These are phyloP conservation scores for Pseudopyricularia javanii DNA, from an alignment of 2,329 filamentous ascomycete species.

Conservation along the genomic window DNA sequence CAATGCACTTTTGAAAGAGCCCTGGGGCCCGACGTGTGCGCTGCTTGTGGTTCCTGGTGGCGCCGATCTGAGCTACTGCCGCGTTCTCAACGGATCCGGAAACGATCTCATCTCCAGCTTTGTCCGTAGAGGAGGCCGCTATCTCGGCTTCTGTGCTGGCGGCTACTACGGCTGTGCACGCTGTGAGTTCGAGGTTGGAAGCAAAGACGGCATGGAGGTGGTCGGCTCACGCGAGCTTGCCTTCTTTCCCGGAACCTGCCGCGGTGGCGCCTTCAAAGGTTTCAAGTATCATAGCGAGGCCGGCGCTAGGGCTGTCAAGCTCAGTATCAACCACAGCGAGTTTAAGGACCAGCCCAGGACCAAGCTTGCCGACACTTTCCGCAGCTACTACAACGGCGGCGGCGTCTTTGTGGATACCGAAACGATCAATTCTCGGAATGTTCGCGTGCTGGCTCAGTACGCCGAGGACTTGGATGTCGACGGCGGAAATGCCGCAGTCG, in stretches of 20 bases:
- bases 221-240: conserved; percentile 71
- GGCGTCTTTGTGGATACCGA: conserved; percentile 80
- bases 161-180: conserved; percentile 74
- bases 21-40: conserved; percentile 78
- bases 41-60: conserved; percentile 87
- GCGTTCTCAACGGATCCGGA: conserved; percentile 73
- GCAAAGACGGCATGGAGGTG: conserved; percentile 63
- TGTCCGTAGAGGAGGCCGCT: conserved; percentile 73
- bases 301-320: conserved; percentile 60
- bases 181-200: conserved; percentile 88
- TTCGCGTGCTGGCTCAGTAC: conserved; percentile 77
- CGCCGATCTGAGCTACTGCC: conserved; percentile 86
- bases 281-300: conserved; percentile 85
- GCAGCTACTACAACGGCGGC: conserved; percentile 86
- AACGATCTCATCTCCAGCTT: conserved; percentile 78
- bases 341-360: conserved; percentile 31
- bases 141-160: conserved; percentile 86
- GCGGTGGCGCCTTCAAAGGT: conserved; percentile 76
- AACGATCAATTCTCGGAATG: conserved; percentile 45
- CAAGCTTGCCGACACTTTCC: conserved; percentile 48
- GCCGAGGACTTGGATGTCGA: conserved; percentile 64
- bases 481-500: conserved; percentile 61
- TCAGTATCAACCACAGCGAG: conserved; percentile 50
- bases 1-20: conserved; percentile 72
- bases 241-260: conserved; percentile 79